Evolutionary conservation across 345 rosid genomes (phyloP), one percentile per base, ranked within the genome.

Genomic region (Schrenkiella parvula): DNA sequence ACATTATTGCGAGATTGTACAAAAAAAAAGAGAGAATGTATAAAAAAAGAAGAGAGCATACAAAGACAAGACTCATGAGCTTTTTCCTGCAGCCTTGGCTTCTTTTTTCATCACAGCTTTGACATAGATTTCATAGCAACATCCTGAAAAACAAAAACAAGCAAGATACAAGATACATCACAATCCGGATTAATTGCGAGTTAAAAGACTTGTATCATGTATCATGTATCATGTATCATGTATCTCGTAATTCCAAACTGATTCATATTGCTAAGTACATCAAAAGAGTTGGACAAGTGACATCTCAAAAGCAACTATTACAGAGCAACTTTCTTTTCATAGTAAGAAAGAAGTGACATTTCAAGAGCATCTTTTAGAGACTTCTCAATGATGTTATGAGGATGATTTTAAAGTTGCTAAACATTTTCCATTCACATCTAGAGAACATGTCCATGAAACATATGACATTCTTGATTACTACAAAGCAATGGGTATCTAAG

Each of bases 91-190:
- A 75, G 52, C 80, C 77, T 88, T 72, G 52, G 89, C 89, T 79
- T 84, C 93, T 83, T 88, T 86, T 74, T 89, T 80, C 90, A 80
- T 87, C 1, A 68, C 70, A 28, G 91, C 85, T 82, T 48, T 85
- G 70, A 82, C 96, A 72, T 84, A 89, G 59, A 89, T 86, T 76
- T 89, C 96, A 80, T 87, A 91, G 88, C 93, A 87, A 75, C 90
- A 91, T 26, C 95, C 90, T 89, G 86, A 17, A 6, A 29, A 32
- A 67, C 7, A 43, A 38, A n/a, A 10, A 5, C 0, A 59, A 59
- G 19, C 47, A 32, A 22, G 54, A 52, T 21, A 52, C 35, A 6
- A 37, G 58, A 70, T 32, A 23, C n/a, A 58, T 12, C 39, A 59
- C 38, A 59, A 37, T 37, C 28, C 18, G 3, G 41, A 38, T 10